A percentile compares a stretch with the other conserved stretches of the same genome.
Conservation (phyloP, 768 basidiomycete species). For the Tulasnella calospora region DNA sequence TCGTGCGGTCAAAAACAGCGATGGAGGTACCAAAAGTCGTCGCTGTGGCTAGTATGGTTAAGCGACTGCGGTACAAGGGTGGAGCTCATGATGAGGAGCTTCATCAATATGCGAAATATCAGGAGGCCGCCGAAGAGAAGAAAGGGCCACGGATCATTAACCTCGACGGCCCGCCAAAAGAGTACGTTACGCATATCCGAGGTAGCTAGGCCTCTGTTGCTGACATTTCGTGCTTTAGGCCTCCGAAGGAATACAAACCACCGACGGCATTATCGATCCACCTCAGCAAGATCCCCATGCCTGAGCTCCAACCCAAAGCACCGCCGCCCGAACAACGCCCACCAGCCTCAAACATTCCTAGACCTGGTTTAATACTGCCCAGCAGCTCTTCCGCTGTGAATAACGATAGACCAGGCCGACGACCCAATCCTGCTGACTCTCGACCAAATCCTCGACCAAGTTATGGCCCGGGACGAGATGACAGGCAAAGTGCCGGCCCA, state of each 20-base stretch:
- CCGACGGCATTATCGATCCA: slow-evolving; percentile 66
- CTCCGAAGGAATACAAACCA: slow-evolving; percentile 47
- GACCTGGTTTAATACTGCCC: not conserved
- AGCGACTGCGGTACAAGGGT: slow-evolving; percentile 69
- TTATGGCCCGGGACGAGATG: not conserved
- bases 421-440: not conserved
- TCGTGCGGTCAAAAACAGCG: slow-evolving; percentile 58
- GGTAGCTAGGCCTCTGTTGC: not conserved
- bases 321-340: not conserved
- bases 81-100: slow-evolving; percentile 59
- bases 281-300: slow-evolving; percentile 82
- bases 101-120: slow-evolving; percentile 70
- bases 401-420: not conserved
- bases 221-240: not conserved
- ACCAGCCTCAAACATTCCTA: not conserved
- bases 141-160: slow-evolving; percentile 66
- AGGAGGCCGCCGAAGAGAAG: slow-evolving; percentile 38
- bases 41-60: slow-evolving; percentile 73
- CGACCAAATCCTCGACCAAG: not conserved
- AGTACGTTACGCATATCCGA: not conserved
- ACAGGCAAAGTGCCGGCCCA: no score
- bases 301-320: slow-evolving; percentile 59
- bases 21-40: slow-evolving; percentile 72
- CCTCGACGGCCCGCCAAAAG: slow-evolving; percentile 43
- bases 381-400: not conserved